Percentiles rank a stretch among this genome's conserved stretches.
These are phyloP conservation scores for Candida oleophila DNA, from an alignment of 805 yeast genomes.

Conservation along the genomic window DNA sequence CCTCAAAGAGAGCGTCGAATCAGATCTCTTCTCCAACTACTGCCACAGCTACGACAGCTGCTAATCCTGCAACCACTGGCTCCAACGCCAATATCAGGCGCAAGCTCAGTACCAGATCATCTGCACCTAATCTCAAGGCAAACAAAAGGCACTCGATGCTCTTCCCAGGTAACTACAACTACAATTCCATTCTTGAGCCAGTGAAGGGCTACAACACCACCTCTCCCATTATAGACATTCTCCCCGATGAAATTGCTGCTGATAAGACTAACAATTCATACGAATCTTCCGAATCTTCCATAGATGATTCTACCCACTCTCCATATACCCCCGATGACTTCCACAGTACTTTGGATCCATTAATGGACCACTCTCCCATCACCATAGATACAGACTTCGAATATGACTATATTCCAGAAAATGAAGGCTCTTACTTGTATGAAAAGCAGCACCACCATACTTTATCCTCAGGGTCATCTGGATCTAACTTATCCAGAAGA, in stretches of 20 bases:
- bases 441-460: neutral
- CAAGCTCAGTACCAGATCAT: constrained; percentile 17
- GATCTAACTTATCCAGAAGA: neutral
- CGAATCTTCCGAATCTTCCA: neutral
- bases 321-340: constrained; percentile 3
- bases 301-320: neutral
- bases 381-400: constrained; percentile 5
- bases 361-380: constrained; percentile 1
- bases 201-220: neutral
- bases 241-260: constrained; percentile 5
- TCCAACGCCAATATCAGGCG: neutral
- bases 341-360: neutral
- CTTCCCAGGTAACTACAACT: constrained; percentile 1
- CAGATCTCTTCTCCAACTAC: neutral
- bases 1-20: neutral
- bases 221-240: constrained; percentile 4
- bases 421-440: neutral
- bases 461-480: neutral
- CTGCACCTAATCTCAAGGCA: constrained; percentile 20
- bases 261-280: neutral
- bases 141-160: constrained; percentile 2
- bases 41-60: no score
- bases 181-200: constrained; percentile 8
- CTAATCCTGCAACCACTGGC: no score
- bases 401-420: neutral